Percentiles rank a stretch among this genome's conserved stretches.
Conservation (phyloP, 2,329 filamentous ascomycete species). For the Fusarium vanettenii region DNA sequence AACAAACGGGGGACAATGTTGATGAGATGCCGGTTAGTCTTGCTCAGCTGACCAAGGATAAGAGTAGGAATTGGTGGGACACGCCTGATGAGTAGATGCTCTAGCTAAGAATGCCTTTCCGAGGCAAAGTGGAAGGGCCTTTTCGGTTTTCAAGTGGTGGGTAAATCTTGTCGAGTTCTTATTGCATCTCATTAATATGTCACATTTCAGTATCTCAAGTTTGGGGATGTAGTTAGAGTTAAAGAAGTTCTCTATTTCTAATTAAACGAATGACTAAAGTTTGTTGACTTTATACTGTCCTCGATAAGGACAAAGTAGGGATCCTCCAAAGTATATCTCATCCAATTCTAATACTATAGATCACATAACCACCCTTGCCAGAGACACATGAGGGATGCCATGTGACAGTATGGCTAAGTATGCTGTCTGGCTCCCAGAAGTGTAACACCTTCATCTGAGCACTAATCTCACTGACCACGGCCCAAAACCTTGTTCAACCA, state of each 20-base stretch:
- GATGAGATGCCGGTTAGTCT: neutral
- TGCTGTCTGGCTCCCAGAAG: neutral
- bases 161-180: no score
- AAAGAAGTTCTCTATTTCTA: neutral
- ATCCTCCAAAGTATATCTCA: no score
- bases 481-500: constrained; percentile 21
- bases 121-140: no score
- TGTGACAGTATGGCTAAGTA: neutral
- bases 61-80: constrained; percentile 7
- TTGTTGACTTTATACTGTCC: neutral
- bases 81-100: neutral
- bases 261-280: neutral
- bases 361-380: neutral
- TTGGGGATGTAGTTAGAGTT: neutral
- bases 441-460: neutral
- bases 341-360: neutral
- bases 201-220: no score
- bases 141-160: no score
- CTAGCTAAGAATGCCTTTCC: neutral
- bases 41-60: neutral
- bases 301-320: neutral
- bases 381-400: neutral
- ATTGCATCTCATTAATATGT: no score
- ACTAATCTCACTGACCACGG: neutral
- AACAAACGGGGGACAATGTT: no score